Base-by-base conservation (phyloP, 208 protist species). In the Vickermania spadyakhi region DNA sequence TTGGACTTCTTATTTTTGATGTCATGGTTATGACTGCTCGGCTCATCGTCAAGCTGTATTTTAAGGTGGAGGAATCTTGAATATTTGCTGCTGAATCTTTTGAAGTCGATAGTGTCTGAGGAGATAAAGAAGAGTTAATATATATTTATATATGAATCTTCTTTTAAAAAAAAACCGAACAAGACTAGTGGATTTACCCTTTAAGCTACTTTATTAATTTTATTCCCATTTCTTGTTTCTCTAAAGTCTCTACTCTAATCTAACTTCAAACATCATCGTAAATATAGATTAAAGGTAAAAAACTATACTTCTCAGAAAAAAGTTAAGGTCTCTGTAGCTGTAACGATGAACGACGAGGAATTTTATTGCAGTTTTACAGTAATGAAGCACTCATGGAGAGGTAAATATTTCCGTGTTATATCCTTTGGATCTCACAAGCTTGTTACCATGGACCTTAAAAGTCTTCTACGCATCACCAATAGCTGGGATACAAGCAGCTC, bases 331-430 rank as follows among this genome's bases (percentile, higher is more conserved):
- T n/a, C n/a, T n/a, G n/a, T n/a, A n/a, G n/a, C n/a, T 45, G 7
- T 22, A 64, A 30, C 25, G 29, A 1, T 2, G 23, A 25, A 45
- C 4, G 3, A 4, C 56, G 21, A 31, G 7, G 70, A 86, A 28
- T 93, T 89, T 52, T 76, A 68, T 3, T 58, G 78, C 0, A 78
- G 89, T 57, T 91, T 80, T 51, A 83, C 68, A 0, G 91, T 96
- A 1, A 77, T 80, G 1, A 96, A 96, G 67, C 76, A 77, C 58
- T 93, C 83, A 13, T 96, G 91, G 88, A 73, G 77, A 22, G 91
- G 91, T 0, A 86, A 81, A 62, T 96, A 93, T 70, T 85, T 73
- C 3, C 86, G 93, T 31, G 80, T 95, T 26, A 88, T 96, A 67
- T 82, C 77, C 54, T 65, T 96, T 5, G 77, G 85, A 4, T 53